Conservation (phyloP, 2,329 filamentous ascomycete genomes). For the Xylariaceae sp. region DNA sequence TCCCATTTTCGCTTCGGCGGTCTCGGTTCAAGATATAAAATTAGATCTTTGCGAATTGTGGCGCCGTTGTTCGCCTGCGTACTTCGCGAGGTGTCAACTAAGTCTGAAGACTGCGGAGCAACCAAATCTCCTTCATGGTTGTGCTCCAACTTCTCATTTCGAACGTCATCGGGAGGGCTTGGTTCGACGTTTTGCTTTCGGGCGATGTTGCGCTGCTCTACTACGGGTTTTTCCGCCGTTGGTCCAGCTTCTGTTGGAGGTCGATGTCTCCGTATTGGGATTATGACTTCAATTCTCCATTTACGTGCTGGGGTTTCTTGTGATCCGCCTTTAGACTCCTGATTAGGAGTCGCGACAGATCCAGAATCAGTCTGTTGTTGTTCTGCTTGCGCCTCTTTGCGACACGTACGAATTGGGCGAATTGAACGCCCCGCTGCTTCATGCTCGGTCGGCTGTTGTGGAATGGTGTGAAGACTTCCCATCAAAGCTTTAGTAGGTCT, state of each 20-base stretch:
- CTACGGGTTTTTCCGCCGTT: neutral
- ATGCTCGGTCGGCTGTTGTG: neutral
- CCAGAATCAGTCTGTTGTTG: neutral
- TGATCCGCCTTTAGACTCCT: neutral
- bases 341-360: neutral
- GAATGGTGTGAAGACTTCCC: neutral
- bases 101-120: neutral
- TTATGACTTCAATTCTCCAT: slow-evolving; percentile 18
- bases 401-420: neutral
- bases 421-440: neutral
- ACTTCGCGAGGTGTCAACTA: neutral
- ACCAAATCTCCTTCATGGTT: neutral
- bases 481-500: neutral
- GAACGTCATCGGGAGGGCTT: neutral
- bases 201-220: neutral
- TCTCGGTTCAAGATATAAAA: slow-evolving; percentile 10
- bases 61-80: neutral
- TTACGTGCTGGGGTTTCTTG: slow-evolving; percentile 7
- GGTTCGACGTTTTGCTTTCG: neutral
- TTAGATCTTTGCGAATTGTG: neutral
- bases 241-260: neutral
- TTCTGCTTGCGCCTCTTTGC: slow-evolving; percentile 7
- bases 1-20: slow-evolving; percentile 16
- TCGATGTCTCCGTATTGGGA: slow-evolving; percentile 10
- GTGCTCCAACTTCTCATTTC: neutral